Evolutionary conservation across 345 rosid species (phyloP).

Genomic region (Erodium maritimum): DNA sequence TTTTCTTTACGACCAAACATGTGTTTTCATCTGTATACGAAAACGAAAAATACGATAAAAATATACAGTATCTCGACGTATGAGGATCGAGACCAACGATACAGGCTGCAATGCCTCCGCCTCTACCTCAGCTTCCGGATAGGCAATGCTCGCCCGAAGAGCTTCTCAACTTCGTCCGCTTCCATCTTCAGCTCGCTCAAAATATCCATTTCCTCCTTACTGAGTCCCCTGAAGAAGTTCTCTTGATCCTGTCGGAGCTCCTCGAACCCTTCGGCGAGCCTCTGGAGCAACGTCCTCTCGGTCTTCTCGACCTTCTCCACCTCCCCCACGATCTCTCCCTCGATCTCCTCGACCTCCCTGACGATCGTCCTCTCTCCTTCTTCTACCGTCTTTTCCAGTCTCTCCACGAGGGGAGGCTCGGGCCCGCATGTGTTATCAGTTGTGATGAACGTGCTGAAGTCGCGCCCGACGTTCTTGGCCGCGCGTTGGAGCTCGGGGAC

Average conservation of each 20-base stretch:
- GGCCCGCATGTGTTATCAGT: conserved; percentile 83
- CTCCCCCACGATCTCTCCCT: conserved; percentile 32
- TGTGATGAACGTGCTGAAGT: conserved; percentile 54
- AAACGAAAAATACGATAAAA: too few relatives aligned
- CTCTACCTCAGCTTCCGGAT: conserved; percentile 56
- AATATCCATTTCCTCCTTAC: conserved; percentile 74
- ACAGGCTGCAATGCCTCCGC: too few relatives aligned
- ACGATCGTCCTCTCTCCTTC: conserved; percentile 61
- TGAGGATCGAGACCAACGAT: too few relatives aligned
- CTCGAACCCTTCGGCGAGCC: conserved; percentile 60
- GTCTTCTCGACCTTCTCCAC: conserved; percentile 47
- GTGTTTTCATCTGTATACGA: too few relatives aligned
- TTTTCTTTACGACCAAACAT: too few relatives aligned
- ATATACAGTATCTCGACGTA: too few relatives aligned
- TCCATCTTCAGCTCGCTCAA: conserved; percentile 65
- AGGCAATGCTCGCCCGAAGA: conserved; percentile 62
- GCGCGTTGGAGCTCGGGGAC: conserved; percentile 75
- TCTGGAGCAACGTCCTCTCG: conserved; percentile 60
- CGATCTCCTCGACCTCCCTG: conserved; percentile 58
- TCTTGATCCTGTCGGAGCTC: conserved; percentile 62
- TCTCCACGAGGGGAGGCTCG: conserved; percentile 81
- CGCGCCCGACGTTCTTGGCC: conserved; percentile 67
- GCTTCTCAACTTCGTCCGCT: conserved; percentile 67
- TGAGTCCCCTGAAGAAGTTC: conserved; percentile 40
- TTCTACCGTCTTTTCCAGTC: conserved; percentile 85